These are phyloP conservation scores for Lablab purpureus DNA, from an alignment of 306 rosid genomes.

Conservation along the genomic window DNA sequence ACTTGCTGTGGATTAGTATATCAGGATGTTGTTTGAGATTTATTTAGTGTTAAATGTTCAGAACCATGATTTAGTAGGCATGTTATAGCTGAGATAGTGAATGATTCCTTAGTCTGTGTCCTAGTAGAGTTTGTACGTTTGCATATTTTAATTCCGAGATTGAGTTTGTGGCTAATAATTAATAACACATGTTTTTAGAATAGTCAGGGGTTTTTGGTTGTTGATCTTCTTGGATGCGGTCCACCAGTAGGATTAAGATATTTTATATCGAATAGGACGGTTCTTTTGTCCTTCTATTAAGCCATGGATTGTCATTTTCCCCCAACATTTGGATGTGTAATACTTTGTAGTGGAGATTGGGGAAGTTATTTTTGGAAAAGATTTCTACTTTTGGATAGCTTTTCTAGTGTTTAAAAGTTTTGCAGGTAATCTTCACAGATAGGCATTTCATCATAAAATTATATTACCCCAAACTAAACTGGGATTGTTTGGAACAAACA, in stretches of 20 bases:
- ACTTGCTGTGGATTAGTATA: background rate
- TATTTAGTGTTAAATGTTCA: conserved; percentile 21
- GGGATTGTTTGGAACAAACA: conserved; percentile 6
- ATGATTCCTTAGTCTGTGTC: conserved; percentile 11
- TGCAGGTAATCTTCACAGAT: conserved; percentile 10
- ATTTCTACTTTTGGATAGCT: conserved; percentile 13
- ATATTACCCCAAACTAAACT: background rate
- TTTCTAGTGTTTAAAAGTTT: background rate
- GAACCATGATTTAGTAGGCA: conserved; percentile 11
- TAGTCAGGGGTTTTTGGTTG: conserved; percentile 33
- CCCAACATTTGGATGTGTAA: conserved; percentile 32
- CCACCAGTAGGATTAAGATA: conserved; percentile 38
- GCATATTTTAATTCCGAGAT: conserved; percentile 13
- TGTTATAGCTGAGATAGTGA: conserved; percentile 13
- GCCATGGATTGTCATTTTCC: conserved; percentile 30
- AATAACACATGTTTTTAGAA: conserved; percentile 20
- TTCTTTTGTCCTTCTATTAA: conserved; percentile 26
- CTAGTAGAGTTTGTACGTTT: conserved; percentile 11
- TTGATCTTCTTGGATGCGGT: conserved; percentile 38
- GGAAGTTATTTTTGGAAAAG: background rate
- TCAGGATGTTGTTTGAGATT: conserved; percentile 35
- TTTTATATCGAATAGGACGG: conserved; percentile 11
- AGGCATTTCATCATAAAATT: background rate
- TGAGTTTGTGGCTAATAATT: conserved; percentile 11
- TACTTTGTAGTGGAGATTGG: background rate